These are phyloP conservation scores for Ziziphus jujuba DNA, from an alignment of 306 rosid genomes.

Conservation along the genomic window DNA sequence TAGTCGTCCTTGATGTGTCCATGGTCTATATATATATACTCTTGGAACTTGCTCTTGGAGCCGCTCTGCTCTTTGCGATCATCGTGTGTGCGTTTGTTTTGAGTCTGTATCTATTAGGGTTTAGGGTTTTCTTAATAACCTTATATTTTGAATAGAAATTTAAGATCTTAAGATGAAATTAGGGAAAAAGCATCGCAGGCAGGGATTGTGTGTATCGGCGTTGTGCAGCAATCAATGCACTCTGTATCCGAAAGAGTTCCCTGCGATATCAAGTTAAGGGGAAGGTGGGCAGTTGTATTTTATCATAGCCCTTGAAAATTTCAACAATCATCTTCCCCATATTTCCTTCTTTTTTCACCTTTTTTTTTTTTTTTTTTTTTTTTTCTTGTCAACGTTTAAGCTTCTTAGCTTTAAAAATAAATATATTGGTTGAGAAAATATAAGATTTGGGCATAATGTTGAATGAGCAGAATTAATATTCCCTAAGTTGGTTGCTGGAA, in stretches of 20 bases:
- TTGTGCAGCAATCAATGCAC: constrained; percentile 50
- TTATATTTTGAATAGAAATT: too few species aligned
- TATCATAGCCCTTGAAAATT: constrained; percentile 31
- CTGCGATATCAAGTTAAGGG: constrained; percentile 51
- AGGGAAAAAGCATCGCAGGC: constrained; percentile 29
- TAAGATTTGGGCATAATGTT: too few species aligned
- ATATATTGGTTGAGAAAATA: too few species aligned
- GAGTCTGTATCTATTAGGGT: too few species aligned
- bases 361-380: too few species aligned
- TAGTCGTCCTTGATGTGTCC: not conserved
- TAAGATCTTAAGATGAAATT: too few species aligned
- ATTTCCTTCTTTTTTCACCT: not conserved
- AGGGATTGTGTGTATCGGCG: constrained; percentile 87
- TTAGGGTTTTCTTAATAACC: not conserved
- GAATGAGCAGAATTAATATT: too few species aligned
- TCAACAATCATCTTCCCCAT: constrained; percentile 81
- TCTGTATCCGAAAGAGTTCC: constrained; percentile 67
- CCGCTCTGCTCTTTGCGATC: not conserved
- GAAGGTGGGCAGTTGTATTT: constrained; percentile 81
- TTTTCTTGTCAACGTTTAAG: too few species aligned
- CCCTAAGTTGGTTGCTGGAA: too few species aligned
- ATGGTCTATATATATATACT: not conserved
- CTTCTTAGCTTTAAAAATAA: too few species aligned
- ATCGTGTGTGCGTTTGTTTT: not conserved
- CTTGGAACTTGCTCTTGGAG: too few species aligned